These are phyloP conservation scores for Torulaspora franciscae DNA, from an alignment of 805 yeast species.

Conservation along the genomic window DNA sequence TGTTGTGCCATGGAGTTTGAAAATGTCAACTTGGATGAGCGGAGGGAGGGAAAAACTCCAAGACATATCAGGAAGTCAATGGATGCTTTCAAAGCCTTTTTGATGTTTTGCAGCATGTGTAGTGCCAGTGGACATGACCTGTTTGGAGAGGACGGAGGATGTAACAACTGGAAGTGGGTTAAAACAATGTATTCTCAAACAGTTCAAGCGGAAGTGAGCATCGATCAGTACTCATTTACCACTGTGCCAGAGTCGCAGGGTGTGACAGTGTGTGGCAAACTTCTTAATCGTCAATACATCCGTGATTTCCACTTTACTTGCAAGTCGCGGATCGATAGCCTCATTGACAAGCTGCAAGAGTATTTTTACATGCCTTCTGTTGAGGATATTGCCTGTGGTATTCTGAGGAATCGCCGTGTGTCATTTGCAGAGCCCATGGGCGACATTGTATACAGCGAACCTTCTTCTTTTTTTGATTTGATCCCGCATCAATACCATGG, in stretches of 20 bases:
- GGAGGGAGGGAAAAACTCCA: background rate
- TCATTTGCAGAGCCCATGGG: background rate
- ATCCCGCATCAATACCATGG: background rate
- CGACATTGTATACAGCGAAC: background rate
- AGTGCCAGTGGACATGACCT: background rate
- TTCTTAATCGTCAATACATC: conserved; percentile 4
- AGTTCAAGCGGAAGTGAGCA: background rate
- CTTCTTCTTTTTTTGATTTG: background rate
- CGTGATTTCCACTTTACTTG: conserved; percentile 4
- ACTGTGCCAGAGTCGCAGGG: background rate
- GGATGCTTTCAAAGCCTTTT: conserved; percentile 2
- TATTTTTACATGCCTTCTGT: background rate
- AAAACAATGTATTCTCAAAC: background rate
- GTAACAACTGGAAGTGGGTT: background rate
- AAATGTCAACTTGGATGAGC: background rate
- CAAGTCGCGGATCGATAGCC: background rate
- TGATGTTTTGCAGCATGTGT: background rate
- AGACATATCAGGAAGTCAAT: background rate
- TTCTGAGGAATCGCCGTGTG: background rate
- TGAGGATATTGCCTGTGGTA: background rate
- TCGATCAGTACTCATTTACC: background rate
- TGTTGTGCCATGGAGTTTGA: no score
- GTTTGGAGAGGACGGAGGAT: conserved; percentile 2
- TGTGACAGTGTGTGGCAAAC: conserved; percentile 3
- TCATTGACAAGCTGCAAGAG: conserved; percentile 1